Evolutionary conservation across 1,284 basidiomycete genomes (phyloP), one percentile per base, ranked within the genome.

Genomic region (Puccinia triticina): DNA sequence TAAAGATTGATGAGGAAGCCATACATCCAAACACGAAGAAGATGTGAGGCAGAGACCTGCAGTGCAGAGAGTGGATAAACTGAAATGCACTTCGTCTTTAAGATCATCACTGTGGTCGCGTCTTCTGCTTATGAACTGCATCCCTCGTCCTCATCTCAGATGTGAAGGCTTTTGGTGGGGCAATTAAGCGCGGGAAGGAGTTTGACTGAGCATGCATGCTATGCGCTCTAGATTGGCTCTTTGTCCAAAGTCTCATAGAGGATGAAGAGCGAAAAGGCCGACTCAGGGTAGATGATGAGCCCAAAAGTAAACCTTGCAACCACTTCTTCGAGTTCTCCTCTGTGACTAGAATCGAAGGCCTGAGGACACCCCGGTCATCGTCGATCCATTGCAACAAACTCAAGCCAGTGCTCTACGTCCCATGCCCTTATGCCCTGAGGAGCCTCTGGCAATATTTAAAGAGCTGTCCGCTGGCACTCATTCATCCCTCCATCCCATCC

Each of bases 241-340:
- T 10, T 32, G 14, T 61, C 29, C 59, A 61, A 61, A 61, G 59
- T 26, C 59, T 34, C 59, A 34, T 61, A 16, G 12, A 61, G 32
- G 59, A 61, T 14, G 59, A 61, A 61, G 59, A 61, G 59, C 59
- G 23, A 61, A 61, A 61, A 61, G 29, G 59, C 59, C 55, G n/a
- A 57, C 12, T 26, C n/a, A 26, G 55, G 5, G 55, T 57, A 57
- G 55, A 26, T 26, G 26, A 57, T 57, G n/a, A 57, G n/a, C 7
- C n/a, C 23, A 10, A 11, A 57, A 57, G 55, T 21, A 21, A 29
- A 57, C 59, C 21, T 34, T 66, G 64, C 37, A 50, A 50, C 48
- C 48, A 50, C 14, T 18, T 53, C 55, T 57, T 5, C 3, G 37
- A 66, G 64, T 43, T 66, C 64, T 66, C 40, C 64, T 32, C 59